phyloP scores from a whole-genome alignment of 2,329 filamentous ascomycete genomes.

The Didymellaceae sp. region DNA sequence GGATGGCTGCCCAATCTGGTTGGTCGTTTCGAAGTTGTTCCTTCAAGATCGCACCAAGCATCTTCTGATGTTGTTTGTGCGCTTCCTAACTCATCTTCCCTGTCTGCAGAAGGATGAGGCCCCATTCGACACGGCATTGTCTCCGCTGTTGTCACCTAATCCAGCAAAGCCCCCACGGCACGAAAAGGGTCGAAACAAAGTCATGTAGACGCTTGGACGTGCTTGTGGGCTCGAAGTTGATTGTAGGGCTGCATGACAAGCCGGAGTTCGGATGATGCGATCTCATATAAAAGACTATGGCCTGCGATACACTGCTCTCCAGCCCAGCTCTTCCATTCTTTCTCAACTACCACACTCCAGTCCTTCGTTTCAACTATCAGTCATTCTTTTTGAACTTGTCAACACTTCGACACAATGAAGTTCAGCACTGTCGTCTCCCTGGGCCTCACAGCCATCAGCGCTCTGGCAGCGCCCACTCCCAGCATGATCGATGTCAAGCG shows the following conservation, averaged over 20 bases:
- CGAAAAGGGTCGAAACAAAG: slow-evolving; percentile 17
- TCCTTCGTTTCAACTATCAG: slow-evolving; percentile 24
- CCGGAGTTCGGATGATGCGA: slow-evolving; percentile 5
- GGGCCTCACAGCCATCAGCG: slow-evolving; percentile 37
- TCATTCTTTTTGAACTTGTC: slow-evolving; percentile 22
- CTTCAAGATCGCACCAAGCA: slow-evolving; percentile 15
- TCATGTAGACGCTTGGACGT: slow-evolving; percentile 10
- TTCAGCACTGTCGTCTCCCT: slow-evolving; percentile 38
- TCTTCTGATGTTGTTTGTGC: slow-evolving; percentile 14
- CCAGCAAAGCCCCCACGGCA: slow-evolving; percentile 12
- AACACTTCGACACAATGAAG: slow-evolving; percentile 36
- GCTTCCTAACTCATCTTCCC: slow-evolving; percentile 4
- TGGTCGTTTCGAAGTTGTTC: slow-evolving; percentile 29
- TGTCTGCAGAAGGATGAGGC: slow-evolving; percentile 6
- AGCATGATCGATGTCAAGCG: slow-evolving; percentile 30
- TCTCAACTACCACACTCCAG: slow-evolving; percentile 15
- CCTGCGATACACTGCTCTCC: slow-evolving; percentile 11
- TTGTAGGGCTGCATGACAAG: slow-evolving; percentile 4
- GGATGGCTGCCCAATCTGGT: slow-evolving; percentile 7
- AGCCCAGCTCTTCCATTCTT: slow-evolving; percentile 30
- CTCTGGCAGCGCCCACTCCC: slow-evolving; percentile 44
- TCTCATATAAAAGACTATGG: slow-evolving; percentile 19
- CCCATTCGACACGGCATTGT: slow-evolving; percentile 18
- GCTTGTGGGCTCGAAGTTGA: slow-evolving; percentile 14
- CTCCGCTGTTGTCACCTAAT: slow-evolving; percentile 7